Evolutionary conservation across 2,329 filamentous ascomycete genomes (phyloP).

Genomic region (Sporothrix phasma): DNA sequence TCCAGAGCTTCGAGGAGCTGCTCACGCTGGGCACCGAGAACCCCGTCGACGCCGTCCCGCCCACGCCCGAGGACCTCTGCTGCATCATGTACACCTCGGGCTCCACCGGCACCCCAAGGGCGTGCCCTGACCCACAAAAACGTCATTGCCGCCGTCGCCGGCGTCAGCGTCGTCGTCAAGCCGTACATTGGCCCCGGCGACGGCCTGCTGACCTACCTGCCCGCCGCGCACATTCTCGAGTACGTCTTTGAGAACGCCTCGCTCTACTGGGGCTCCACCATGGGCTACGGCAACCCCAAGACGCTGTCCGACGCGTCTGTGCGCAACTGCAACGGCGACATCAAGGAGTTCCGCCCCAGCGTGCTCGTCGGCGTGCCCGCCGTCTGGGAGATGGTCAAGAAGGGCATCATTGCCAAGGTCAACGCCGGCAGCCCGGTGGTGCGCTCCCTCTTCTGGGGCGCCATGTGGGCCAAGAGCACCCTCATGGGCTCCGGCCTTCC

Average conservation of each 20-base stretch:
- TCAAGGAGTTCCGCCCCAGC: slow-evolving; percentile 73
- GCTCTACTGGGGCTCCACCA: slow-evolving; percentile 74
- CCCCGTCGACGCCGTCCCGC: slow-evolving; percentile 57
- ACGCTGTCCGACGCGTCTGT: slow-evolving; percentile 75
- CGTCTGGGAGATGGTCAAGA: slow-evolving; percentile 87
- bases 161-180: slow-evolving; percentile 67
- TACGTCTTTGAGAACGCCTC: slow-evolving; percentile 82
- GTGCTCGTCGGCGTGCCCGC: slow-evolving; percentile 80
- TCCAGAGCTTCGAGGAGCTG: slow-evolving; percentile 43
- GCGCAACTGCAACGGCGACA: slow-evolving; percentile 79
- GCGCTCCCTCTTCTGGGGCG: slow-evolving; percentile 63
- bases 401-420: slow-evolving; percentile 73
- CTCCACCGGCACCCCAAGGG: slow-evolving; percentile 74
- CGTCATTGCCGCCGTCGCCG: slow-evolving; percentile 66
- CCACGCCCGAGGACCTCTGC: slow-evolving; percentile 62
- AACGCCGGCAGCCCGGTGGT: slow-evolving; percentile 56
- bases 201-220: slow-evolving; percentile 71
- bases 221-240: slow-evolving; percentile 80
- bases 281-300: slow-evolving; percentile 82
- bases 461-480: slow-evolving; percentile 42
- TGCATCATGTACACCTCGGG: slow-evolving; percentile 69
- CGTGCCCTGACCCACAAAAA: slow-evolving; percentile 66
- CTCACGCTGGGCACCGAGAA: slow-evolving; percentile 49
- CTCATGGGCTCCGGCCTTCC: slow-evolving; percentile 47
- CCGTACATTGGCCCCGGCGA: slow-evolving; percentile 70